phyloP scores from a whole-genome alignment of 73 alveolate species.

The Paramecium primaurelia region DNA sequence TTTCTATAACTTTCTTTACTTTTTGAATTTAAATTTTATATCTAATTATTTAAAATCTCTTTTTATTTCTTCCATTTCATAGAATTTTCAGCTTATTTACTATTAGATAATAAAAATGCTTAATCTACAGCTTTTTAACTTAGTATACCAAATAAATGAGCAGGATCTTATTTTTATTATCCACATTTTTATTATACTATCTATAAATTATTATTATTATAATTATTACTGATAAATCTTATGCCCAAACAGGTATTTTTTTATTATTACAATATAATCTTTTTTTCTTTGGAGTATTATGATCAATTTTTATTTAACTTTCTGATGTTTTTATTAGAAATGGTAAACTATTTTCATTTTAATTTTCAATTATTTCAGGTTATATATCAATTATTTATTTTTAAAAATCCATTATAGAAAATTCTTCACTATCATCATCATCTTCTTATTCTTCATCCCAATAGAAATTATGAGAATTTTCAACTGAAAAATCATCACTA shows the following conservation, averaged over 20 bases:
- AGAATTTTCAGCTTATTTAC: background rate
- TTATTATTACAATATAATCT: constrained; percentile 24
- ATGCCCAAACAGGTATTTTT: constrained; percentile 18
- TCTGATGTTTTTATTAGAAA: background rate
- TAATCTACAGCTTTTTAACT: background rate
- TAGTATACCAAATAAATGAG: background rate
- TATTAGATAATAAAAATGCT: background rate
- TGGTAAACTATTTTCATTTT: background rate
- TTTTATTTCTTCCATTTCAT: background rate
- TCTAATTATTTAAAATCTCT: background rate
- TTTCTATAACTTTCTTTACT: background rate
- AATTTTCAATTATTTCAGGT: background rate
- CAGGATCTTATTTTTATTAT: background rate
- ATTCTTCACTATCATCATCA: background rate
- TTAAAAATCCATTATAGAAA: background rate
- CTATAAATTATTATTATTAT: background rate
- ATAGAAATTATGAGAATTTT: background rate
- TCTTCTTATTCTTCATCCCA: background rate
- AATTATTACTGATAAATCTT: background rate
- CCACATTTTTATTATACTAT: background rate
- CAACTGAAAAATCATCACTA: background rate
- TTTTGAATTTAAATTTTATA: background rate
- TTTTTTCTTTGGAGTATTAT: background rate
- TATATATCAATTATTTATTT: background rate
- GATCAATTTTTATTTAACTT: background rate